Base-by-base conservation (phyloP, 2,329 filamentous ascomycete species). In the Alternaria panax region DNA sequence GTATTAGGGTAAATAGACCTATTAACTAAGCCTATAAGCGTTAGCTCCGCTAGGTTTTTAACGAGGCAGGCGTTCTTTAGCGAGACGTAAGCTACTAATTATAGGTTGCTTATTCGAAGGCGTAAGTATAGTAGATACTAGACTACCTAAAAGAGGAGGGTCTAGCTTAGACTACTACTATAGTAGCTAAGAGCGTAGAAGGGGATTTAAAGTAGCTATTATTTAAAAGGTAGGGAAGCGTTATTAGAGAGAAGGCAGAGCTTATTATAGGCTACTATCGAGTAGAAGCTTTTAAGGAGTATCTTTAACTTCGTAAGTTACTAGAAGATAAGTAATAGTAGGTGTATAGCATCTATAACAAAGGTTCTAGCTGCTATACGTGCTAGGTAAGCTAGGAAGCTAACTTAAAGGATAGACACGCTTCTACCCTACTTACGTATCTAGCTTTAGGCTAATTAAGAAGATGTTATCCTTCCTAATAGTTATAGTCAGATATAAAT, bases 221-320 rank as follows among this genome's bases (percentile, higher is more conserved):
- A 22, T 48, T 48, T 18, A 18, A 48, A 32, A n/a, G 18, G 24
- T 48, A 28, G 46, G 30, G 18, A 14, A 48, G 46, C 27, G 6
- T 48, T 48, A 48, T 48, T 48, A 28, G 46, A 48, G 46, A 48
- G 28, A 48, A 48, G 27, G 46, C 20, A 34, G 46, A 48, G 46
- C 34, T 51, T 25, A 51, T 51, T 25, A 22, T 18, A 40, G 32
- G 48, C 27, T 24, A 51, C 48, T 20, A 51, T 24, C 24, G 24
- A 20, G 30, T 51, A 2, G 32, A 51, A 27, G 48, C 32, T 22
- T 51, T 51, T 12, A 51, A 51, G 24, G 18, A 51, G 34, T 51
- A 51, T 32, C 22, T 51, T 20, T 9, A 24, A 24, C 16, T 38
- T 38, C 12, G 9, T 22, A 4, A 34, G 30, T 38, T 28, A 7